phyloP scores from a whole-genome alignment of 305 asterid species.

The Fraxinus sp. region DNA sequence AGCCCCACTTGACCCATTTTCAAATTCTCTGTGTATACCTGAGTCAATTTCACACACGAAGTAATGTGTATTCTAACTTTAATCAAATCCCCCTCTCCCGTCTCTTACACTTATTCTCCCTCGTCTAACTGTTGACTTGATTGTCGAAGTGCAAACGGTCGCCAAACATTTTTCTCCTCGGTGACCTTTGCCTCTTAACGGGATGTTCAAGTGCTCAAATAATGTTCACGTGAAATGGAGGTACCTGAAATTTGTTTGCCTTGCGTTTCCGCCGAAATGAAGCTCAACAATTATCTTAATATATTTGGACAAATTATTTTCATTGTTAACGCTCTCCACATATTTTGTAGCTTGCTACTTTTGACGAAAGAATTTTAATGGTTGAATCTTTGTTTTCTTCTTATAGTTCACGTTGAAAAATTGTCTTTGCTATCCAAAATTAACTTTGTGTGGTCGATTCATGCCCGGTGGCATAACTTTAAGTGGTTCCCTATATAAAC shows the following conservation, averaged over 20 bases:
- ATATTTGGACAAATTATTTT: no score
- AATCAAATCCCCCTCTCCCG: background rate
- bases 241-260: no score
- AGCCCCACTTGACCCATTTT: background rate
- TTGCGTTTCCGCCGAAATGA: background rate
- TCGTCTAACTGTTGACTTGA: background rate
- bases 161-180: background rate
- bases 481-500: background rate
- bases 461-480: background rate
- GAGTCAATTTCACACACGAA: no score
- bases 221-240: background rate
- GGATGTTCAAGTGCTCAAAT: background rate
- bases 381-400: background rate
- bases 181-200: background rate
- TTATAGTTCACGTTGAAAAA: background rate
- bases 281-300: background rate
- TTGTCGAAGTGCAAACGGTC: background rate
- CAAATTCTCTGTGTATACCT: background rate
- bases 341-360: background rate
- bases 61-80: background rate
- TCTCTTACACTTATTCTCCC: background rate
- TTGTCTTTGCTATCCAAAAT: background rate
- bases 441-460: background rate
- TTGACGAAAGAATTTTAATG: background rate
- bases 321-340: background rate